Percentiles rank a stretch among this genome's conserved stretches.
Conservation (phyloP, 2,329 filamentous ascomycete species). For the Alternaria atra region DNA sequence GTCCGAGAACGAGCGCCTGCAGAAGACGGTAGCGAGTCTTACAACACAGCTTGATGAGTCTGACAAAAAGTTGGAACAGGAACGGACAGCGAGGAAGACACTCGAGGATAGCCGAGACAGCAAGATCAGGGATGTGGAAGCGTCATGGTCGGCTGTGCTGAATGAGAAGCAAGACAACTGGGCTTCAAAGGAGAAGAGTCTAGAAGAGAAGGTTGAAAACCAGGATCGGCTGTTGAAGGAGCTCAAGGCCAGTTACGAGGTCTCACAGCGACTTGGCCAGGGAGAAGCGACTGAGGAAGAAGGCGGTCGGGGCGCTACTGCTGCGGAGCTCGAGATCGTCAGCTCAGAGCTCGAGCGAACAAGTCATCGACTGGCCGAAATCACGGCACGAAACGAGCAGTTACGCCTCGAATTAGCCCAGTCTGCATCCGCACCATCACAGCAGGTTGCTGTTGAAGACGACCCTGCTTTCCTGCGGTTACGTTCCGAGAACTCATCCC, state of each 20-base stretch:
- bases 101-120: slow-evolving; percentile 79
- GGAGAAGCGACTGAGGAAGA: slow-evolving; percentile 70
- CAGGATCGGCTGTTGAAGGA: slow-evolving; percentile 93
- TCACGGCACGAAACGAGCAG: slow-evolving; percentile 94
- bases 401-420: slow-evolving; percentile 90
- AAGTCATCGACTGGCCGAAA: slow-evolving; percentile 83
- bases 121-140: slow-evolving; percentile 88
- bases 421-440: slow-evolving; percentile 75
- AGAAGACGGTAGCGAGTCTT: slow-evolving; percentile 76
- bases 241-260: slow-evolving; percentile 96
- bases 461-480: slow-evolving; percentile 89
- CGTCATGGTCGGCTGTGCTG: slow-evolving; percentile 87
- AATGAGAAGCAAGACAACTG: slow-evolving; percentile 97
- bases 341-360: slow-evolving; percentile 91
- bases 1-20: slow-evolving; percentile 88
- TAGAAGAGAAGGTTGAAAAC: slow-evolving; percentile 93
- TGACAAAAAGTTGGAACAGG: slow-evolving; percentile 80
- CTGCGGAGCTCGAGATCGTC: slow-evolving; percentile 92
- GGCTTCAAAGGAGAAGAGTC: slow-evolving; percentile 87
- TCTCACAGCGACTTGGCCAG: slow-evolving; percentile 86
- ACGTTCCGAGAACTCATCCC: slow-evolving; percentile 89
- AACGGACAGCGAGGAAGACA: slow-evolving; percentile 75
- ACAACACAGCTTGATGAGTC: slow-evolving; percentile 84
- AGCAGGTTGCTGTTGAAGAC: slow-evolving; percentile 76
- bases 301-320: slow-evolving; percentile 72